Evolutionary conservation across 345 rosid species (phyloP), one percentile per base, ranked within the genome.

Genomic region (Limnanthes douglasii): DNA sequence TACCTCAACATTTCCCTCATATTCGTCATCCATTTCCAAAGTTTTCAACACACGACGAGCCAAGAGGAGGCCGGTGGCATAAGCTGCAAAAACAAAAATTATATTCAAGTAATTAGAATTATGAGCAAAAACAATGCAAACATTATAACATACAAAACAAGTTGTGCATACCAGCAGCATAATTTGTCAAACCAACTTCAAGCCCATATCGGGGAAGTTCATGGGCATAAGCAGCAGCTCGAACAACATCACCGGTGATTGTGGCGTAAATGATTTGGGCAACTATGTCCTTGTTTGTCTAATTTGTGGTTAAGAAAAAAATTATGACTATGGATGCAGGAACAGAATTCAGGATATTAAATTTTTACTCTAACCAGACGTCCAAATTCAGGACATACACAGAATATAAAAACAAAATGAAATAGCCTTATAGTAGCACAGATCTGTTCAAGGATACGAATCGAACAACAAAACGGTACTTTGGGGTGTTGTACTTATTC

Each of bases 401-500:
- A n/a, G n/a, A n/a, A n/a, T n/a, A n/a, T n/a, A n/a, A n/a, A n/a
- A n/a, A n/a, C n/a, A n/a, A n/a, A 8, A 26, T 6, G 30, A 26
- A 2, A 26, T 26, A 9, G 2, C 30, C 11, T 26, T 12, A 26
- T 8, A 8, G 11, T 26, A n/a, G n/a, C n/a, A n/a, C n/a, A n/a
- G 30, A 2, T 6, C n/a, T 26, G 35, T 3, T 11, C 12, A 11
- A 43, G 70, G 70, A 70, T 66, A 70, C 73, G 13, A 74, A 73
- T 24, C 84, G 41, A 16, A 75, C 80, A 35, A 78, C 77, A 21
- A 74, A 70, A 7, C 90, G 66, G 39, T 78, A 78, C 31, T 73
- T 78, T 2, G 90, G 90, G 0, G 76, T 78, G 59, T 78, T 78
- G 44, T 78, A 71, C 56, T 78, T 66, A 43, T 71, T 78, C 52